Percentiles rank a stretch among this genome's conserved stretches.
Evolutionary conservation across 139 green algal species (phyloP).

Genomic region (Chlamydomonas sphaeroides): DNA sequence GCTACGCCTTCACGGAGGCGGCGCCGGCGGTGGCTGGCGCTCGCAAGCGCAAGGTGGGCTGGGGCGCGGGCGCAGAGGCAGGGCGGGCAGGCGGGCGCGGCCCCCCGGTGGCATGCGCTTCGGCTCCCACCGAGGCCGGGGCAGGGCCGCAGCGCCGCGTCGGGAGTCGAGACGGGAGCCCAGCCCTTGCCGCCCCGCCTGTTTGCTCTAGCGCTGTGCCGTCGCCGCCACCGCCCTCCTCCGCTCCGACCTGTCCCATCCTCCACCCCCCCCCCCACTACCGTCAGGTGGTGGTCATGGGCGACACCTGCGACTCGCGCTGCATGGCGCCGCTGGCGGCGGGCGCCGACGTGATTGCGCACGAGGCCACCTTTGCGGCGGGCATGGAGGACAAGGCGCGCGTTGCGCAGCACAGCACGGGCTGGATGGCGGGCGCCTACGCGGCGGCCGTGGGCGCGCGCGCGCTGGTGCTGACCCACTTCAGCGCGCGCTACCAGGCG

Average conservation of each 20-base stretch:
- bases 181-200: too few species aligned
- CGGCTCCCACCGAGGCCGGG: too few species aligned
- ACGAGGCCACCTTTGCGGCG: conserved; percentile 91
- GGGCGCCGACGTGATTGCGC: conserved; percentile 83
- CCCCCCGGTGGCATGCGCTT: too few species aligned
- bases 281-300: conserved; percentile 93
- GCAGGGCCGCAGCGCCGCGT: too few species aligned
- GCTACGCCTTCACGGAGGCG: conserved; percentile 43
- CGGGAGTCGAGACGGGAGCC: too few species aligned
- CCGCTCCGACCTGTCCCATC: too few species aligned
- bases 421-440: conserved; percentile 89
- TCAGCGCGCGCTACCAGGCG: conserved; percentile 77
- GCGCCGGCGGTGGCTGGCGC: background rate
- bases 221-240: too few species aligned
- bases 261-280: too few species aligned
- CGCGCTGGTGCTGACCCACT: conserved; percentile 93
- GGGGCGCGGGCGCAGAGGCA: too few species aligned
- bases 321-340: conserved; percentile 71
- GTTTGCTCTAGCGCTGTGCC: too few species aligned
- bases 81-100: too few species aligned
- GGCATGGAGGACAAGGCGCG: conserved; percentile 82
- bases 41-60: conserved; percentile 9
- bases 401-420: conserved; percentile 90
- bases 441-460: conserved; percentile 74
- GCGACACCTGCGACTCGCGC: conserved; percentile 87